phyloP scores from a whole-genome alignment of 257 asterid species.

The Capsicum rhomboideum region DNA sequence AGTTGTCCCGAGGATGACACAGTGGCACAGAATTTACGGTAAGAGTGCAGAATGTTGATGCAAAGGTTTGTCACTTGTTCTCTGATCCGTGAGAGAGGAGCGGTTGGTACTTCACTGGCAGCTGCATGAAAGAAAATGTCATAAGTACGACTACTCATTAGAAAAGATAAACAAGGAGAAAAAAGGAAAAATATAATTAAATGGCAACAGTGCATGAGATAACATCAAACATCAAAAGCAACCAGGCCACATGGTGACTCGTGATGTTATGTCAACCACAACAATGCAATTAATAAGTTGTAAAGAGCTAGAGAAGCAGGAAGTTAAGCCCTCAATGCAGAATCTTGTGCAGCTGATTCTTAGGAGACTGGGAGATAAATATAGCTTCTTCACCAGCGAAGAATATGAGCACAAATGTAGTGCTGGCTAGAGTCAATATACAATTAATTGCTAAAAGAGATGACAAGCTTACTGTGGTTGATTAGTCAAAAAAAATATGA shows the following conservation, averaged over 20 bases:
- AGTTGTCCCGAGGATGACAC: conserved; percentile 95
- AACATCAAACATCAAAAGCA: background rate
- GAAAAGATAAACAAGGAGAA: conserved; percentile 2
- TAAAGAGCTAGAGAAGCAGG: background rate
- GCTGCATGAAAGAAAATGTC: conserved; percentile 39
- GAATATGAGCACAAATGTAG: too few relatives aligned
- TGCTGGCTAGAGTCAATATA: too few relatives aligned
- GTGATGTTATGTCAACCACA: background rate
- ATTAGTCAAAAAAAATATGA: background rate
- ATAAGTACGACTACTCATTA: conserved; percentile 1
- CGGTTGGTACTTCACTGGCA: conserved; percentile 78
- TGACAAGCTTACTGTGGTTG: background rate
- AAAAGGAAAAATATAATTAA: background rate
- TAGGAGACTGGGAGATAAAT: background rate
- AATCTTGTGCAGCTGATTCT: background rate
- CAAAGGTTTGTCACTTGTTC: conserved; percentile 87
- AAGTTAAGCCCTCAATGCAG: background rate
- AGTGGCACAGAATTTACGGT: conserved; percentile 93
- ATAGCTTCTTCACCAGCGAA: background rate
- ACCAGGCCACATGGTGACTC: background rate
- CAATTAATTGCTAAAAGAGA: too few relatives aligned
- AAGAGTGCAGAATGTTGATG: conserved; percentile 81
- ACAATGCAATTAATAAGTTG: background rate
- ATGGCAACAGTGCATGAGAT: background rate
- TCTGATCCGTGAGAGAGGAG: conserved; percentile 70